Conservation (phyloP, 2,329 filamentous ascomycete species). For the Neopestalotiopsis sp. region DNA sequence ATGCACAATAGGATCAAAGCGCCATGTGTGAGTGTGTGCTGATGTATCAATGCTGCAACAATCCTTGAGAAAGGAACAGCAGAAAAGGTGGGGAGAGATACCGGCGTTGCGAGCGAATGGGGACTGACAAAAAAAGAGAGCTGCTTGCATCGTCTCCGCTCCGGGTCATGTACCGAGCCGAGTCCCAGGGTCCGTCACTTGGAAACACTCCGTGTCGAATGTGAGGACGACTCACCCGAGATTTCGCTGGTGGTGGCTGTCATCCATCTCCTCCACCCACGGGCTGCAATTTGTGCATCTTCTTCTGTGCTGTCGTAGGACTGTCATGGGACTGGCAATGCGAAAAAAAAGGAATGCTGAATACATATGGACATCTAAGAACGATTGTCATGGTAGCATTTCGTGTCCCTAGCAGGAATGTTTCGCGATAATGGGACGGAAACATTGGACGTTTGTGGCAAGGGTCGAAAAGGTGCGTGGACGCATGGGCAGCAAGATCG, state of each 20-base stretch:
- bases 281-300: too few species aligned
- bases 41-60: background rate
- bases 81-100: background rate
- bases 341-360: too few species aligned
- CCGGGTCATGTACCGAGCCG: too few species aligned
- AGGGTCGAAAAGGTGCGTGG: background rate
- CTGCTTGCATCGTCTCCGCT: too few species aligned
- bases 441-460: background rate
- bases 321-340: too few species aligned
- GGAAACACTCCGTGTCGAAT: too few species aligned
- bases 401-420: background rate
- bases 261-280: too few species aligned
- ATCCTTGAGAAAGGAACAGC: background rate
- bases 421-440: slow-evolving; percentile 4
- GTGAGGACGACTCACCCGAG: too few species aligned
- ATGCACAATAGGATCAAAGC: background rate
- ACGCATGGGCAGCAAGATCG: background rate
- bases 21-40: background rate
- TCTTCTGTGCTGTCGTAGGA: too few species aligned
- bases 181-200: too few species aligned
- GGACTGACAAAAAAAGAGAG: background rate
- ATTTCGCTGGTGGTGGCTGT: too few species aligned
- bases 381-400: background rate
- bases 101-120: background rate
- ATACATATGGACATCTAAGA: too few species aligned